These are phyloP conservation scores for Simmondsia chinensis DNA, from an alignment of 148 eudicot species.

Conservation along the genomic window DNA sequence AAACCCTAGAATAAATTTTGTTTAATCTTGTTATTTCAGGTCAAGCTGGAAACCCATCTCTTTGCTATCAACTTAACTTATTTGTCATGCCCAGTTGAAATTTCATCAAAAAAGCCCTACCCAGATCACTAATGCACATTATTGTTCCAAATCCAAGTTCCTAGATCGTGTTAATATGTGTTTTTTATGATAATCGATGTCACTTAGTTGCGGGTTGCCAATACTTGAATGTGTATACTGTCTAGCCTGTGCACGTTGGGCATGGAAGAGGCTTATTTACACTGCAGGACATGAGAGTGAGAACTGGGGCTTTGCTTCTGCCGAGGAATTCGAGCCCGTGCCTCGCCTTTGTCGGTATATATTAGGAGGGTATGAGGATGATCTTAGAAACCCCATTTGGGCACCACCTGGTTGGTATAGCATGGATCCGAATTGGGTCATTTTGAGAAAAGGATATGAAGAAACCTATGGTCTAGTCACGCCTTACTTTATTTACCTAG, in stretches of 20 bases:
- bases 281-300: conserved; percentile 80
- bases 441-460: conserved; percentile 45
- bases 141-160: too few species aligned
- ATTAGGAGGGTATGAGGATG: conserved; percentile 71
- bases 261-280: conserved; percentile 69
- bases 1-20: too few species aligned
- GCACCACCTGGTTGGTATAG: conserved; percentile 89
- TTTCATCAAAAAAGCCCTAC: too few species aligned
- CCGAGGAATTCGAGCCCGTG: conserved; percentile 67
- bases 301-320: conserved; percentile 71
- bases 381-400: conserved; percentile 79
- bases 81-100: too few species aligned
- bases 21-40: too few species aligned
- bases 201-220: conserved; percentile 73
- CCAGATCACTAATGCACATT: too few species aligned
- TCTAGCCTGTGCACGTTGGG: conserved; percentile 88
- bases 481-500: conserved; percentile 79
- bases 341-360: conserved; percentile 75
- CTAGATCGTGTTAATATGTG: conserved; percentile 5
- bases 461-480: conserved; percentile 58
- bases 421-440: conserved; percentile 73
- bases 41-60: too few species aligned
- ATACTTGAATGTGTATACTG: conserved; percentile 88
- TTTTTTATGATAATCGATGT: conserved; percentile 42
- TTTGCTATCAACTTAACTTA: too few species aligned